These are phyloP conservation scores for Dictyostelium capitatum DNA, from an alignment of 78 protist genomes.

Conservation along the genomic window DNA sequence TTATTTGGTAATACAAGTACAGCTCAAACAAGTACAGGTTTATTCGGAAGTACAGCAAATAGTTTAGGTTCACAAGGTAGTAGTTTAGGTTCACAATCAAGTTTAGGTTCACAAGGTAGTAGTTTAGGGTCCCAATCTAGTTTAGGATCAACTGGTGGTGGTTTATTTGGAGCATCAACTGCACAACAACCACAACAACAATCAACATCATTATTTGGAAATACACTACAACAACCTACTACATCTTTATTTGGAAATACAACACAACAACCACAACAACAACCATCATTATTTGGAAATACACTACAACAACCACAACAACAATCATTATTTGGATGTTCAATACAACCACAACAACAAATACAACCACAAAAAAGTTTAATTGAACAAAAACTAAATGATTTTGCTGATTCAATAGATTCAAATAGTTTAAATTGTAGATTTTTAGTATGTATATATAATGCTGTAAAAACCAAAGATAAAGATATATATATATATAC, in stretches of 20 bases:
- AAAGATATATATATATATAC: neutral
- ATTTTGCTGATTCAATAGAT: conserved; percentile 37
- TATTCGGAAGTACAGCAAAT: neutral
- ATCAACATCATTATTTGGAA: conserved; percentile 11
- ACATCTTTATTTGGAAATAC: neutral
- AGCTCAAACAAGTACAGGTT: conserved; percentile 8
- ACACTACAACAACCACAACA: conserved; percentile 21
- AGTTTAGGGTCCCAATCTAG: neutral
- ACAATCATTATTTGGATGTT: too few relatives aligned
- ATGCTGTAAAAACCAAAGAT: neutral
- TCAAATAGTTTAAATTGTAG: conserved; percentile 53
- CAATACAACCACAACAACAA: conserved; percentile 7
- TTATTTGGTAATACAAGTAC: conserved; percentile 39
- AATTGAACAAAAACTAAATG: conserved; percentile 42
- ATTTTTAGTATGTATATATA: conserved; percentile 62
- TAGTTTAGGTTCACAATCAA: conserved; percentile 14
- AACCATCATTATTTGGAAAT: conserved; percentile 11
- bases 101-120: conserved; percentile 11
- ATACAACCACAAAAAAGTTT: conserved; percentile 24
- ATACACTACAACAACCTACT: conserved; percentile 17
- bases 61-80: conserved; percentile 9
- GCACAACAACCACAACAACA: too few relatives aligned
- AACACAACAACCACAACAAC: conserved; percentile 34
- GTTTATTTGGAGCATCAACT: too few relatives aligned
- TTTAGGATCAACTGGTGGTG: neutral